Evolutionary conservation across 208 protist species (phyloP).

Genomic region (Phytomonas francai): DNA sequence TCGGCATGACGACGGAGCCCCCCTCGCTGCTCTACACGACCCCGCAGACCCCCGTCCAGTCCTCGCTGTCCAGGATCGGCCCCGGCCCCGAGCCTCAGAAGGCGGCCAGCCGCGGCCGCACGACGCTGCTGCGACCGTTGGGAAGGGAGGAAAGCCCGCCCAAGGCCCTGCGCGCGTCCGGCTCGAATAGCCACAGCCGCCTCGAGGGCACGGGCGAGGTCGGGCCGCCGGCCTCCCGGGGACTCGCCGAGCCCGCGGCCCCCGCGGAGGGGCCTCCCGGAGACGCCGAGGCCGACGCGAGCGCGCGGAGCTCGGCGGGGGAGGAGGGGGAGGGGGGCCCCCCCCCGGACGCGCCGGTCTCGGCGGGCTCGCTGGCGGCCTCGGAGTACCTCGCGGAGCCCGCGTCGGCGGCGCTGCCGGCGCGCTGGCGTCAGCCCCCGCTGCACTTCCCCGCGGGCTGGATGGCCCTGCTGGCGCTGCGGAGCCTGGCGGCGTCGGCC

Average conservation of each 20-base stretch:
- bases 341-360: conserved; percentile 1
- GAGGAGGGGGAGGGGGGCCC: neutral
- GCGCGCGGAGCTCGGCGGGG: neutral
- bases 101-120: no score
- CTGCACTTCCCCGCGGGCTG: conserved; percentile 54
- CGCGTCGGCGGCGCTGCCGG: conserved; percentile 37
- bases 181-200: neutral
- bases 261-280: neutral
- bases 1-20: no score
- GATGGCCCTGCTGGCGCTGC: conserved; percentile 64
- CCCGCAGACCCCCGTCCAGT: no score
- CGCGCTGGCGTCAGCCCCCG: conserved; percentile 34
- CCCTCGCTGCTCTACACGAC: no score
- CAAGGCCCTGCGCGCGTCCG: neutral
- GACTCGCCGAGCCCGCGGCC: neutral
- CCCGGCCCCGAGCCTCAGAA: no score
- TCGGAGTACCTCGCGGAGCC: conserved; percentile 19
- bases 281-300: neutral
- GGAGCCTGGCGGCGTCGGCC: conserved; percentile 49
- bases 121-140: no score
- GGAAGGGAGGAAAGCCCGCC: no score
- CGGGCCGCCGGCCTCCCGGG: neutral
- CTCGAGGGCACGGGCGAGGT: neutral
- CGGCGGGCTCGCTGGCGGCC: neutral
- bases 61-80: no score